A percentile compares a stretch with the other conserved stretches of the same genome.
These are phyloP conservation scores for Helotiales sp. DNA, from an alignment of 2,329 filamentous ascomycete genomes.

Conservation along the genomic window DNA sequence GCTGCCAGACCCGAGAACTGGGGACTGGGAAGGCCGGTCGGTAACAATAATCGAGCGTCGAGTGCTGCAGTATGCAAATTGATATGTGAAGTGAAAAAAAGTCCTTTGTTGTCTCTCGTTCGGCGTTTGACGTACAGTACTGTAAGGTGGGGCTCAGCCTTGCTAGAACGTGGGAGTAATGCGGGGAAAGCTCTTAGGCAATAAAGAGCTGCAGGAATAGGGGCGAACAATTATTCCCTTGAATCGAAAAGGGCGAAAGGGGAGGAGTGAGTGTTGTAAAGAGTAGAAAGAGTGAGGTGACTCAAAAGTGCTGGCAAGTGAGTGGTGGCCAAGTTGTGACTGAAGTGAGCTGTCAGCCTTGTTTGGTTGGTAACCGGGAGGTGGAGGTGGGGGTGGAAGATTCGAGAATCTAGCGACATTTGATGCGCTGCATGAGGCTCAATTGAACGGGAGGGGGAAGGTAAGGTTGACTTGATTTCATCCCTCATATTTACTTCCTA, in stretches of 20 bases:
- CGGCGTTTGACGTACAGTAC: too few species aligned
- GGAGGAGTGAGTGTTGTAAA: background rate
- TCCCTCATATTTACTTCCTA: background rate
- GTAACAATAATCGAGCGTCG: too few species aligned
- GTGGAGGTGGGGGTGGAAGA: too few species aligned
- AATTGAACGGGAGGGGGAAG: background rate
- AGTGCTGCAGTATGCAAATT: background rate
- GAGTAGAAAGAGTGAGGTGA: background rate
- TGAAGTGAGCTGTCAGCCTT: slow-evolving; percentile 16
- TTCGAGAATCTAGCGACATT: slow-evolving; percentile 21
- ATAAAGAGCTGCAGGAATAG: background rate
- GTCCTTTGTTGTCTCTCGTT: background rate
- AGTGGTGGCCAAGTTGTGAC: background rate
- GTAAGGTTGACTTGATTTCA: background rate
- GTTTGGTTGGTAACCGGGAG: slow-evolving; percentile 13
- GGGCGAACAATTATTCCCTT: background rate
- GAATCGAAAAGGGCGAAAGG: background rate
- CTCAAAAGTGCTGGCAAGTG: background rate
- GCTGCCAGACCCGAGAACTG: background rate
- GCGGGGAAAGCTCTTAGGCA: background rate
- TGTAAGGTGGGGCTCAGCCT: slow-evolving; percentile 6
- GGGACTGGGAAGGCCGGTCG: too few species aligned
- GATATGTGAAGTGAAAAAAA: background rate
- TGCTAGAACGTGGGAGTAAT: background rate
- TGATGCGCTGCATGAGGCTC: background rate